Evolutionary conservation across 2,329 filamentous ascomycete species (phyloP), one percentile per base, ranked within the genome.

Genomic region (Arthrobotrys entomopaga): DNA sequence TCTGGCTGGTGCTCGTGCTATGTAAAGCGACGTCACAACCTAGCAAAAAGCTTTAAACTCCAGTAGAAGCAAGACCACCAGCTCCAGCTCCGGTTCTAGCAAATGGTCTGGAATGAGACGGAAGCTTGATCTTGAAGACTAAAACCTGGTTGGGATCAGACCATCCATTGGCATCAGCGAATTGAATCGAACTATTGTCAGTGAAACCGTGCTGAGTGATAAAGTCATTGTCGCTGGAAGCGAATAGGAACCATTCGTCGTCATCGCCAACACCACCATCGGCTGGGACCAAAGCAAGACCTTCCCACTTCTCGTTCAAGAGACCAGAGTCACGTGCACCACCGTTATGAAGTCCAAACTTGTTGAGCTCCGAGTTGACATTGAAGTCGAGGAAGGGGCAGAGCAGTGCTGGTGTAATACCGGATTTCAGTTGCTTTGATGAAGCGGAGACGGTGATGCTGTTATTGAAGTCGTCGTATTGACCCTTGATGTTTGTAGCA

Each of bases 241-340:
- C 87, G 75, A 92, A 86, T 38, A 92, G 79, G 78, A 88, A 91
- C 80, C 87, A 91, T 81, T 91, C 87, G 24, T 86, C 85, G 65
- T 86, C 83, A 20, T 80, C 79, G 2, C 81, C 80, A 61, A 80
- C 80, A 52, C 82, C 76, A 0, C 83, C 83, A 77, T 87, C 83
- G 5, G 87, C 85, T 0, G 88, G 88, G 1, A 88, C 84, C 22
- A 91, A 79, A 1, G 87, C 86, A 54, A 92, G 81, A 19, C 86
- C 87, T 82, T 93, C 90, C 90, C 90, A 92, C 79, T 92, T 92
- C 83, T 92, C 90, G 78, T 92, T 91, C 79, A 92, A 79, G 40
- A 92, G 81, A 0, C 80, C 81, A 0, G 81, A 78, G 78, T 90
- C 86, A 77, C 89, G 85, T 0, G 81, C 82, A 0, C 88, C 89